Evolutionary conservation across 2,329 filamentous ascomycete species (phyloP).

Genomic region (Pseudocercospora fuligena): DNA sequence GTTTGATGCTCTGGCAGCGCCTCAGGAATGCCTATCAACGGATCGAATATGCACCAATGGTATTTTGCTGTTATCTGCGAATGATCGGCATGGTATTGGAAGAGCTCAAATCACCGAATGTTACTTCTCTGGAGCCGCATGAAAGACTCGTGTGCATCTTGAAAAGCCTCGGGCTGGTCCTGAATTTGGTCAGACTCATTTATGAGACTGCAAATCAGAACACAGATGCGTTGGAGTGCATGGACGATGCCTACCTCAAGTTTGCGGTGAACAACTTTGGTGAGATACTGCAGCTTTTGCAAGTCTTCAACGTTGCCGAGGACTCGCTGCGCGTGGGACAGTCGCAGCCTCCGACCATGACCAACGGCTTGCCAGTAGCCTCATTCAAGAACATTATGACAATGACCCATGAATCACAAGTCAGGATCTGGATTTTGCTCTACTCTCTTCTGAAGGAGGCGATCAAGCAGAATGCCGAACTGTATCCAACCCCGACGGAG

Average conservation of each 20-base stretch:
- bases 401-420: constrained; percentile 80
- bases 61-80: constrained; percentile 83
- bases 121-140: constrained; percentile 60
- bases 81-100: constrained; percentile 81
- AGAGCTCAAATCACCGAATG: constrained; percentile 67
- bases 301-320: constrained; percentile 79
- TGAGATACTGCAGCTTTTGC: constrained; percentile 73
- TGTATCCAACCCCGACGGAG: constrained; percentile 69
- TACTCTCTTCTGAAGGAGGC: constrained; percentile 80
- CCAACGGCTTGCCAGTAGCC: constrained; percentile 45
- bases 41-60: constrained; percentile 85
- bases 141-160: constrained; percentile 74
- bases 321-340: constrained; percentile 84
- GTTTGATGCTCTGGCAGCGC: constrained; percentile 86
- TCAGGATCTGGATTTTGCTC: constrained; percentile 84
- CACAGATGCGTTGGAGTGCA: constrained; percentile 77
- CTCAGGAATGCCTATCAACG: constrained; percentile 86
- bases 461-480: constrained; percentile 66
- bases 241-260: constrained; percentile 78
- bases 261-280: constrained; percentile 74
- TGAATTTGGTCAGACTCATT: constrained; percentile 74
- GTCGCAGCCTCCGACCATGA: constrained; percentile 63
- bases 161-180: constrained; percentile 76
- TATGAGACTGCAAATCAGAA: constrained; percentile 69
- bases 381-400: constrained; percentile 35